These are phyloP conservation scores for Colletotrichum eleusines DNA, from an alignment of 2,329 filamentous ascomycete species.

Conservation along the genomic window DNA sequence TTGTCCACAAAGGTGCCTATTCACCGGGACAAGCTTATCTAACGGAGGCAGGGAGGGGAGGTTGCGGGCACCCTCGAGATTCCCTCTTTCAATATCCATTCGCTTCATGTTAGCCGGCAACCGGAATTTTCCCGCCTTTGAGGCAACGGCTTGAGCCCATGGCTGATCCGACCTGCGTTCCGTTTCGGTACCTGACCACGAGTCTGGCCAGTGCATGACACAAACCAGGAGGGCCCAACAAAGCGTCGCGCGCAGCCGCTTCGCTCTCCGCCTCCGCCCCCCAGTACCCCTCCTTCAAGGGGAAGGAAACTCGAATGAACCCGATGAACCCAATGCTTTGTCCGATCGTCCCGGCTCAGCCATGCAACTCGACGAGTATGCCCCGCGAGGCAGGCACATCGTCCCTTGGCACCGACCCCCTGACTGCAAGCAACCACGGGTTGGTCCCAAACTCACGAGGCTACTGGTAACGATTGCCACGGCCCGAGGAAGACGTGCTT, in stretches of 20 bases:
- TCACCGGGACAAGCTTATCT: background rate
- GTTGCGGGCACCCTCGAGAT: background rate
- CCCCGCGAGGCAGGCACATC: slow-evolving; percentile 17
- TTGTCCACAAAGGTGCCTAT: background rate
- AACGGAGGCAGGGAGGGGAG: background rate
- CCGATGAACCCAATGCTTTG: slow-evolving; percentile 28
- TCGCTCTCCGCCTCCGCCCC: background rate
- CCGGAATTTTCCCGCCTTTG: slow-evolving; percentile 19
- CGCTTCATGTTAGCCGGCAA: background rate
- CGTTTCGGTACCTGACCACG: slow-evolving; percentile 31
- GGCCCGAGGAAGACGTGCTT: background rate
- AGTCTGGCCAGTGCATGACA: slow-evolving; percentile 7
- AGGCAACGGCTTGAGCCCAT: background rate
- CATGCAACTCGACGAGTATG: slow-evolving; percentile 9
- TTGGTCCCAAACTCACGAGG: slow-evolving; percentile 8
- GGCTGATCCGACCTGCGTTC: background rate
- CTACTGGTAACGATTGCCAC: background rate
- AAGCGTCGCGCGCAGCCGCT: slow-evolving; percentile 18
- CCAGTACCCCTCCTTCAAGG: background rate
- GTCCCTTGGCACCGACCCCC: slow-evolving; percentile 23
- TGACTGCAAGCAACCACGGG: slow-evolving; percentile 8
- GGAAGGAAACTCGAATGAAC: slow-evolving; percentile 15
- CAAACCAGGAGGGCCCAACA: slow-evolving; percentile 10
- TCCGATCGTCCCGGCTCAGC: slow-evolving; percentile 16
- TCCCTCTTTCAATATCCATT: background rate